Conservation (phyloP, 768 basidiomycete genomes). For the Lactarius sp. region DNA sequence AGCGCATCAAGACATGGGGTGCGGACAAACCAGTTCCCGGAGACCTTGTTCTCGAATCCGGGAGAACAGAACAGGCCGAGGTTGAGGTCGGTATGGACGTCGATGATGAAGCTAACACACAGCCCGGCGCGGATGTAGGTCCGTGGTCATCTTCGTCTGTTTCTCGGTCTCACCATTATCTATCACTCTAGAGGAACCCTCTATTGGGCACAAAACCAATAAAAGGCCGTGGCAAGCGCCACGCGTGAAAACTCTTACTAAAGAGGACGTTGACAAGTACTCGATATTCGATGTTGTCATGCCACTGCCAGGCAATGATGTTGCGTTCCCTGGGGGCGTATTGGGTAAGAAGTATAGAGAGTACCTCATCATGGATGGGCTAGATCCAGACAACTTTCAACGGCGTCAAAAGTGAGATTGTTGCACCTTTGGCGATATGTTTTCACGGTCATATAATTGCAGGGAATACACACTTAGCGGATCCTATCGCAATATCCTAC, state of each 20-base stretch:
- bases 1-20: slow-evolving; percentile 79
- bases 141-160: not conserved
- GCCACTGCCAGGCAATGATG: slow-evolving; percentile 94
- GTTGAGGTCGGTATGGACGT: slow-evolving; percentile 32
- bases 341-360: slow-evolving; percentile 84
- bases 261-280: slow-evolving; percentile 73
- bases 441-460: slow-evolving; percentile 8
- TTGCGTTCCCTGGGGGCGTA: slow-evolving; percentile 82
- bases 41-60: slow-evolving; percentile 79
- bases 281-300: slow-evolving; percentile 93
- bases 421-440: not conserved
- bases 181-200: slow-evolving; percentile 16
- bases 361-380: slow-evolving; percentile 77
- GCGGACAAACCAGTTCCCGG: slow-evolving; percentile 71
- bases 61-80: slow-evolving; percentile 27
- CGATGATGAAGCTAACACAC: slow-evolving; percentile 31
- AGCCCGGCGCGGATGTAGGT: slow-evolving; percentile 18
- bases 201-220: slow-evolving; percentile 26
- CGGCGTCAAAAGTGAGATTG: slow-evolving; percentile 78
- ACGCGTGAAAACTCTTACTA: slow-evolving; percentile 71
- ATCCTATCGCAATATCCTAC: slow-evolving; percentile 89
- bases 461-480: slow-evolving; percentile 93
- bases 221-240: slow-evolving; percentile 57
- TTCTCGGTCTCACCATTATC: not conserved
- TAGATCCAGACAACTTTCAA: slow-evolving; percentile 86